phyloP scores from a whole-genome alignment of 2,329 filamentous ascomycete genomes.

The Colletotrichum sojae region DNA sequence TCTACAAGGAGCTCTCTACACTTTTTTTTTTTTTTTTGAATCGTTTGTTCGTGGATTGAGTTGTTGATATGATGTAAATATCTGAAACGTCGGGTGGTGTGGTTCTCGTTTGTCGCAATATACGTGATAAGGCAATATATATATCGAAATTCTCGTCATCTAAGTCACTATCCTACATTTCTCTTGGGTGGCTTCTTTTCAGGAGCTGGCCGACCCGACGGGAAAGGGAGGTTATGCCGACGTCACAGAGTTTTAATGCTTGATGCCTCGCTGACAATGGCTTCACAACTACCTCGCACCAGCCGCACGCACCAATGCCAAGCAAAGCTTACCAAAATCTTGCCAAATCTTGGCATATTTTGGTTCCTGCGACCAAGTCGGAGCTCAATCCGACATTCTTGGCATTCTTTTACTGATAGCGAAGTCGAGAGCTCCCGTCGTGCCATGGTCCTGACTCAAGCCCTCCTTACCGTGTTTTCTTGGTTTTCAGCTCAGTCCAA shows the following conservation, averaged over 20 bases:
- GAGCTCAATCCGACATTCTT: constrained; percentile 19
- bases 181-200: too few species aligned
- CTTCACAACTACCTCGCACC: neutral
- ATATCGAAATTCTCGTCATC: neutral
- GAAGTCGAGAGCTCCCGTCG: neutral
- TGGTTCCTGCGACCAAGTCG: constrained; percentile 6
- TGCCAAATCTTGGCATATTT: constrained; percentile 1
- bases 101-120: neutral
- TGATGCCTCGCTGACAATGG: neutral
- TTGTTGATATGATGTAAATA: constrained; percentile 12
- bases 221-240: neutral
- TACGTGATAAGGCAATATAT: neutral
- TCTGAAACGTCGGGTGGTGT: neutral
- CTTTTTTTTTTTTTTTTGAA: constrained; percentile 2
- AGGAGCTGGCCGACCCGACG: neutral
- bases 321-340: constrained; percentile 29
- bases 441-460: too few species aligned
- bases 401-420: neutral
- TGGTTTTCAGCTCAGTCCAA: too few species aligned
- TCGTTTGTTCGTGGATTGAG: neutral
- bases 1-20: constrained; percentile 31
- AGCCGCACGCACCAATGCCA: constrained; percentile 5
- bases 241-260: neutral
- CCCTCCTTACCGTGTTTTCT: too few species aligned
- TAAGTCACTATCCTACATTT: too few species aligned